Evolutionary conservation across 2,329 filamentous ascomycete species (phyloP).

Genomic region (Xylariales sp.): DNA sequence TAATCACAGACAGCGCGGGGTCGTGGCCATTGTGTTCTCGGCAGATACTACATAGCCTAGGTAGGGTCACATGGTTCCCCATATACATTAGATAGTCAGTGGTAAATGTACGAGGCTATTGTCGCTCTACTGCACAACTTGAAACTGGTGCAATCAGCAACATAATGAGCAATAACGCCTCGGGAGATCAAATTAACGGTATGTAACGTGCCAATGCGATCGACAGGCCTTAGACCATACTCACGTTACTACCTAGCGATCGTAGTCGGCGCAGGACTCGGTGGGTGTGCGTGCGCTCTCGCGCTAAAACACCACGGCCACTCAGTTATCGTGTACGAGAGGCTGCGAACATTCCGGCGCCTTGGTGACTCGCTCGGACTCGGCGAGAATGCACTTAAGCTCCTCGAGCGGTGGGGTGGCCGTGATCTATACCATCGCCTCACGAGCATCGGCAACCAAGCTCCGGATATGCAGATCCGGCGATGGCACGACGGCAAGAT

Average conservation of each 20-base stretch:
- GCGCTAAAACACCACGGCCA: slow-evolving; percentile 60
- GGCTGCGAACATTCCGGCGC: slow-evolving; percentile 56
- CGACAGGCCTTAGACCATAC: neutral
- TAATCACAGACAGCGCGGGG: slow-evolving; percentile 27
- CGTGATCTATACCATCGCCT: slow-evolving; percentile 51
- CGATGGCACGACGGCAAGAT: slow-evolving; percentile 61
- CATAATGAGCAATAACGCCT: slow-evolving; percentile 14
- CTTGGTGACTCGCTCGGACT: slow-evolving; percentile 60
- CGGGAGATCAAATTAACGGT: slow-evolving; percentile 27
- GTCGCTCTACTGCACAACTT: neutral
- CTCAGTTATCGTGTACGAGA: slow-evolving; percentile 58
- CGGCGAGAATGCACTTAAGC: slow-evolving; percentile 59
- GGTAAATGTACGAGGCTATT: slow-evolving; percentile 3
- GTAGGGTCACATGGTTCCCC: neutral
- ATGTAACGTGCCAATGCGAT: neutral
- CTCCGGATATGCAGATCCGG: slow-evolving; percentile 60
- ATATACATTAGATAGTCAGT: neutral
- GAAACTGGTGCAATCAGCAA: neutral
- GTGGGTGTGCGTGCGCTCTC: slow-evolving; percentile 61
- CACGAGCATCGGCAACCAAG: slow-evolving; percentile 59
- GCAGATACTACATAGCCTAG: slow-evolving; percentile 21
- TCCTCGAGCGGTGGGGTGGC: slow-evolving; percentile 59
- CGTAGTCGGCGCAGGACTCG: slow-evolving; percentile 62
- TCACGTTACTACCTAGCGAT: slow-evolving; percentile 51
- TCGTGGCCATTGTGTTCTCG: slow-evolving; percentile 16